Conservation (phyloP, 176 grass and related monocot species). For the bread wheat (Triticum aestivum) region DNA sequence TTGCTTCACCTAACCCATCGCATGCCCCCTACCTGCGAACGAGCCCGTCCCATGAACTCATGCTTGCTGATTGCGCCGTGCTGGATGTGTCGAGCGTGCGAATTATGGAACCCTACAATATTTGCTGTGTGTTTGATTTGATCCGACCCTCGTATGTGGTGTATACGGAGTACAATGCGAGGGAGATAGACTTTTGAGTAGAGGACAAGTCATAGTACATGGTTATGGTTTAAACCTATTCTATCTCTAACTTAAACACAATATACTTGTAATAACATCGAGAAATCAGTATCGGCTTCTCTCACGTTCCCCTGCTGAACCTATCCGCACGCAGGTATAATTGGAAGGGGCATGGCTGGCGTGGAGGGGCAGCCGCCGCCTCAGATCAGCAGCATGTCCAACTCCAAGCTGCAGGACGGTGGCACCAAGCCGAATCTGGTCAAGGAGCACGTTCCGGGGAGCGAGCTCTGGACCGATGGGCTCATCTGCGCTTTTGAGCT, state of each 20-base stretch:
- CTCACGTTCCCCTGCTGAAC: neutral
- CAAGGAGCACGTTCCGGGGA: constrained; percentile 52
- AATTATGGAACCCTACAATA: no score
- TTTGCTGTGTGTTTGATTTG: no score
- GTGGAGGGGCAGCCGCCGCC: constrained; percentile 26
- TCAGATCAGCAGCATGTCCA: constrained; percentile 31
- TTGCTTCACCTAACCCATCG: neutral
- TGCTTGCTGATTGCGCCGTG: neutral
- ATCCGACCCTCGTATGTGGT: no score
- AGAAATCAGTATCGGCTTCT: neutral
- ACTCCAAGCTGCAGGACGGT: constrained; percentile 38
- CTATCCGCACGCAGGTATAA: neutral
- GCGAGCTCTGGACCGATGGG: constrained; percentile 81
- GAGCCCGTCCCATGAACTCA: neutral
- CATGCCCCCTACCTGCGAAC: neutral
- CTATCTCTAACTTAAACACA: no score
- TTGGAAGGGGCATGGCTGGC: constrained; percentile 35
- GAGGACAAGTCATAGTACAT: no score
- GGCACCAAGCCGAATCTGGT: constrained; percentile 32
- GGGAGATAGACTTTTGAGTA: no score
- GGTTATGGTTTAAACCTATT: no score
- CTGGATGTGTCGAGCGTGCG: neutral
- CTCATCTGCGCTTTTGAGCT: constrained; percentile 93
- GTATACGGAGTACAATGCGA: no score
- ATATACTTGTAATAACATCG: neutral